Evolutionary conservation across 768 basidiomycete genomes (phyloP), one percentile per base, ranked within the genome.

Genomic region (Leccinum rimulosum): DNA sequence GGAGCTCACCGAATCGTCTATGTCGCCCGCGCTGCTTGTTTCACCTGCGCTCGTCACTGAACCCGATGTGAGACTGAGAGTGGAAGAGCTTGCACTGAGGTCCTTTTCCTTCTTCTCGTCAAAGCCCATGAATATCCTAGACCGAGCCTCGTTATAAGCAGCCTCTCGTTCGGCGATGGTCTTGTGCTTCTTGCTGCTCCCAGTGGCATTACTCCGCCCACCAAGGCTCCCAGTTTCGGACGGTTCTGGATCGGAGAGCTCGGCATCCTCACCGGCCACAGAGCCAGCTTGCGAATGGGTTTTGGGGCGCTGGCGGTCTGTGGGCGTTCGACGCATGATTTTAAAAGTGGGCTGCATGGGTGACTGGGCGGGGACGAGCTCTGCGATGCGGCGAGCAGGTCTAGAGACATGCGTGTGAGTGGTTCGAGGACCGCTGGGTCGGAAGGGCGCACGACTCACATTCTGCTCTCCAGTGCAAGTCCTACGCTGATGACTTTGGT

Each of bases 131-230:
- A 94, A 94, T 64, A 94, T 94, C 57, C 92, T 83, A 38, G 85
- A 87, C 50, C 93, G 84, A 30, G 92, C 92, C 72, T 91, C 86
- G 55, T 90, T 89, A 65, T 94, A 94, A n/a, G 91, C 93, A 0
- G 89, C 93, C 68, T 90, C 91, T 33, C 92, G 87, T 71, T 94
- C 87, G 66, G 90, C 88, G 25, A 94, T 86, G 2, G 93, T 93
- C 77, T 85, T 84, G 31, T 82, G 81, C 68, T 88, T 86, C 76
- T 87, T 91, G 66, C 74, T 81, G 61, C 82, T 77, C 51, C 81
- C 82, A 4, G 85, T 83, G 22, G 81, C 76, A 66, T 80, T 88
- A 70, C 87, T 88, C 52, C 85, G 81, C 19, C 84, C 86, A 55
- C 87, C 88, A 22, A 85, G 70, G 68, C 89, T 91, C n/a, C 90